phyloP scores from a whole-genome alignment of 2,329 filamentous ascomycete species.

The Alternaria angustiovoidea region DNA sequence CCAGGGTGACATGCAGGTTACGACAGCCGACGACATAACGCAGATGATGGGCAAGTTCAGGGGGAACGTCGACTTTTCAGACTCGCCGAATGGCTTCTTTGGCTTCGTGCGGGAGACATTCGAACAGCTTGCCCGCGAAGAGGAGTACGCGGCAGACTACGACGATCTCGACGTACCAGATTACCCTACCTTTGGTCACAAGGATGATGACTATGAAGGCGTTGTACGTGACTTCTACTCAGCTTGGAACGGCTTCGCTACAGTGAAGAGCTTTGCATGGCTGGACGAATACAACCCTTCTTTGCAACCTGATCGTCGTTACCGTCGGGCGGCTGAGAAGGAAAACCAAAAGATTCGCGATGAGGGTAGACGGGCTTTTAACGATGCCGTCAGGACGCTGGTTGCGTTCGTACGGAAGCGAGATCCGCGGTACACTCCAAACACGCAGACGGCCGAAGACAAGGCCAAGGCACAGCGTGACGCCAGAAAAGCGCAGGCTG shows the following conservation, averaged over 20 bases:
- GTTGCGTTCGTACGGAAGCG: conserved; percentile 90
- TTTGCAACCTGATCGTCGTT: conserved; percentile 85
- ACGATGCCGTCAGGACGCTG: conserved; percentile 86
- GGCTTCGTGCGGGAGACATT: conserved; percentile 80
- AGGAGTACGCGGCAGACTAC: conserved; percentile 76
- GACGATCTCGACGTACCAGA: conserved; percentile 67
- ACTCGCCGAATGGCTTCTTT: conserved; percentile 84
- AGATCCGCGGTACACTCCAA: conserved; percentile 83
- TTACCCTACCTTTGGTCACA: conserved; percentile 84
- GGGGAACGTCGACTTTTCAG: conserved; percentile 78
- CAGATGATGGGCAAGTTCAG: conserved; percentile 82
- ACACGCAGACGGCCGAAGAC: conserved; percentile 79
- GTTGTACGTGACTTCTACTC: conserved; percentile 83
- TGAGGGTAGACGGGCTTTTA: conserved; percentile 85
- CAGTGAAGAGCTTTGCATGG: conserved; percentile 87
- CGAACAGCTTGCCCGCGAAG: conserved; percentile 79
- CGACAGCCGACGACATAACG: conserved; percentile 80
- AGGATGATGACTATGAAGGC: conserved; percentile 77
- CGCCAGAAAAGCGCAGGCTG: conserved; percentile 83
- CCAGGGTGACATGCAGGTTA: conserved; percentile 76
- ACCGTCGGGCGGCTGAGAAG: conserved; percentile 89
- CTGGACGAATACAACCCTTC: conserved; percentile 83
- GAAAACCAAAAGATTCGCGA: conserved; percentile 88
- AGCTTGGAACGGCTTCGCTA: conserved; percentile 81
- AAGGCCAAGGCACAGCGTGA: conserved; percentile 80